Evolutionary conservation across 371 early-diverging fungal genomes (phyloP).

Genomic region (Rhizomucor pusillus): DNA sequence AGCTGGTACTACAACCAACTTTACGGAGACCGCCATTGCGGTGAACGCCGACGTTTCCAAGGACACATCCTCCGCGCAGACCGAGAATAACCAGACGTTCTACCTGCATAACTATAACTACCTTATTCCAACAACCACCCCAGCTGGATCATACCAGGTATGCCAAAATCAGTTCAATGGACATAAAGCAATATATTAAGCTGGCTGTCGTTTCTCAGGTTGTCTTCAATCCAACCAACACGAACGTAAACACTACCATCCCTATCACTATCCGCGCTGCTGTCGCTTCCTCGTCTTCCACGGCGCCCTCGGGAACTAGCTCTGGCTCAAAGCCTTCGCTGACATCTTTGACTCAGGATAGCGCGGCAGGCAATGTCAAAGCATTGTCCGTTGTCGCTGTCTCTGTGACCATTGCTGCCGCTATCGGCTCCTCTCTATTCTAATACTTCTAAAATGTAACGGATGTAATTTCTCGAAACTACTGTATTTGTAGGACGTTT

Average conservation of each 20-base stretch:
- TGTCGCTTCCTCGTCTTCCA: conserved; percentile 10
- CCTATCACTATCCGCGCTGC: conserved; percentile 37
- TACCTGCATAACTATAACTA: conserved; percentile 23
- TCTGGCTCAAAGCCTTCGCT: conserved; percentile 1
- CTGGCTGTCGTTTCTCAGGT: too few species aligned
- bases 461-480: too few species aligned
- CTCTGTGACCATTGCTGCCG: background rate
- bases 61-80: background rate
- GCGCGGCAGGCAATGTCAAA: background rate
- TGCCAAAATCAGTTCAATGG: too few species aligned
- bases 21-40: conserved; percentile 7
- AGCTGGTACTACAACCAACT: conserved; percentile 3
- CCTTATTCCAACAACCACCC: conserved; percentile 26
- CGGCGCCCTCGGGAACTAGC: conserved; percentile 4
- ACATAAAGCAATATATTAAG: too few species aligned
- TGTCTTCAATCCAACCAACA: conserved; percentile 28
- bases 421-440: background rate
- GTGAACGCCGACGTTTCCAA: conserved; percentile 4
- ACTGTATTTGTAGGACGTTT: too few species aligned
- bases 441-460: too few species aligned
- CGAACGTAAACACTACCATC: conserved; percentile 32
- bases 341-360: too few species aligned
- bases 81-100: conserved; percentile 4
- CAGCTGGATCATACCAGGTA: conserved; percentile 32
- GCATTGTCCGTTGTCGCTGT: background rate